phyloP scores from a whole-genome alignment of 2,329 filamentous ascomycete species.

The Zalaria sp. region DNA sequence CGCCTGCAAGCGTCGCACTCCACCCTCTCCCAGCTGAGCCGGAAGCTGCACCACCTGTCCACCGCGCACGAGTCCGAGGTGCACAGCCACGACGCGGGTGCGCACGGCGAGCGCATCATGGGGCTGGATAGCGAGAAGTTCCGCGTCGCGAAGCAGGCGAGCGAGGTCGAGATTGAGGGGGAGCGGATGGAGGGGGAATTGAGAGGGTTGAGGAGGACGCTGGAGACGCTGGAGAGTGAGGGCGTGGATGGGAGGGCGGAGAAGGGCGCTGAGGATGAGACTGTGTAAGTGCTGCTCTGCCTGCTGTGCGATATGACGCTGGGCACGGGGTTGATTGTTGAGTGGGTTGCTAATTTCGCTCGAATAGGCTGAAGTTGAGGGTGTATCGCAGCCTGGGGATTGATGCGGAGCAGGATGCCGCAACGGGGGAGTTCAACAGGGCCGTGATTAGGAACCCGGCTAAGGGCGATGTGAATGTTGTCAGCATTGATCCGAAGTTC shows the following conservation, averaged over 20 bases:
- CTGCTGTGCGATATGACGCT: no score
- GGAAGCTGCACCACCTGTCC: conserved; percentile 59
- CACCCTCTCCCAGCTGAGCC: conserved; percentile 45
- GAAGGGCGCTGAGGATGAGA: conserved; percentile 30
- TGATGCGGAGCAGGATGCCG: conserved; percentile 64
- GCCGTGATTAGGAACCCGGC: conserved; percentile 73
- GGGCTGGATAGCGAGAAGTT: conserved; percentile 89
- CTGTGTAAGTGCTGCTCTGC: conserved; percentile 23
- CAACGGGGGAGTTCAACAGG: conserved; percentile 67
- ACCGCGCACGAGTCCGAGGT: conserved; percentile 67
- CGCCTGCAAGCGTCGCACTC: conserved; percentile 38
- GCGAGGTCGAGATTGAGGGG: conserved; percentile 85
- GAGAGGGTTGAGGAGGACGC: conserved; percentile 56
- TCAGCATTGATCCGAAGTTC: conserved; percentile 89
- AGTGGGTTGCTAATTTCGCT: no score
- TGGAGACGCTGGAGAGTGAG: conserved; percentile 76
- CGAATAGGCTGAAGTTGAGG: conserved; percentile 57
- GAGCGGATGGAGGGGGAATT: conserved; percentile 74
- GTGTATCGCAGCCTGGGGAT: conserved; percentile 87
- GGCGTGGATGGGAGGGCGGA: conserved; percentile 60
- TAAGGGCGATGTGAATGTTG: conserved; percentile 85
- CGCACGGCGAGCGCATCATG: conserved; percentile 73
- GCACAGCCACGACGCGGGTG: conserved; percentile 58
- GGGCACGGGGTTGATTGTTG: no score
- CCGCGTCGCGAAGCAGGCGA: conserved; percentile 79